phyloP scores from a whole-genome alignment of 352 stramenopile genomes.

The Pythium oligandrum region DNA sequence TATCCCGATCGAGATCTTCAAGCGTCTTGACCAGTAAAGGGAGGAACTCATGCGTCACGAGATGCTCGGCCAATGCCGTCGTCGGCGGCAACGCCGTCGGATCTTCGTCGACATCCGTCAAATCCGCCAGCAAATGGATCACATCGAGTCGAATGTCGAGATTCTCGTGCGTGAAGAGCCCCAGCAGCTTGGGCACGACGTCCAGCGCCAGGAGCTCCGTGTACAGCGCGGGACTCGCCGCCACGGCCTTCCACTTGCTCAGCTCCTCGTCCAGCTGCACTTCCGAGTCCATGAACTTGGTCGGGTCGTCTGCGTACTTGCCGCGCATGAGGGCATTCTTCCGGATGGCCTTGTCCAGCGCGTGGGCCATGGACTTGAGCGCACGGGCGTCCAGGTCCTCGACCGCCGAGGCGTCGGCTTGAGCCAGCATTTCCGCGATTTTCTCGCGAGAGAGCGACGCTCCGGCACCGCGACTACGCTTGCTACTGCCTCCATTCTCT shows the following conservation, averaged over 20 bases:
- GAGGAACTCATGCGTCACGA: constrained; percentile 34
- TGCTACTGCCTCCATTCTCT: constrained; percentile 1
- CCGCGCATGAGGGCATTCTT: constrained; percentile 53
- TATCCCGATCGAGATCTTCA: constrained; percentile 24
- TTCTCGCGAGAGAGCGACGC: constrained; percentile 9
- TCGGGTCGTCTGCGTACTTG: constrained; percentile 53
- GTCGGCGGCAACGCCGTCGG: constrained; percentile 27
- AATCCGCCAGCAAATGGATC: constrained; percentile 34
- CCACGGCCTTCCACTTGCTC: constrained; percentile 30
- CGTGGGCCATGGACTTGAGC: constrained; percentile 29
- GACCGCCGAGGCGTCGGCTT: constrained; percentile 36
- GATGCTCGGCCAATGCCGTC: constrained; percentile 26
- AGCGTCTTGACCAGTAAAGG: constrained; percentile 28
- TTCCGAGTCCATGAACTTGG: constrained; percentile 71
- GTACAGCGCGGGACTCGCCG: constrained; percentile 47
- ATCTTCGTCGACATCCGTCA: constrained; percentile 46
- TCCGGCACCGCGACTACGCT: constrained; percentile 3
- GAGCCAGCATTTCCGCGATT: constrained; percentile 41
- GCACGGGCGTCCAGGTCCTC: constrained; percentile 59
- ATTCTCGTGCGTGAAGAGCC: constrained; percentile 64
- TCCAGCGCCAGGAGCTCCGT: constrained; percentile 34
- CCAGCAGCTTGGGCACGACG: constrained; percentile 43
- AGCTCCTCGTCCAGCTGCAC: constrained; percentile 41
- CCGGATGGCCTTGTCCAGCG: constrained; percentile 57
- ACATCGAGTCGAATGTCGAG: constrained; percentile 43